phyloP scores from a whole-genome alignment of 148 eudicot species.

The Amaranthus cruentus region DNA sequence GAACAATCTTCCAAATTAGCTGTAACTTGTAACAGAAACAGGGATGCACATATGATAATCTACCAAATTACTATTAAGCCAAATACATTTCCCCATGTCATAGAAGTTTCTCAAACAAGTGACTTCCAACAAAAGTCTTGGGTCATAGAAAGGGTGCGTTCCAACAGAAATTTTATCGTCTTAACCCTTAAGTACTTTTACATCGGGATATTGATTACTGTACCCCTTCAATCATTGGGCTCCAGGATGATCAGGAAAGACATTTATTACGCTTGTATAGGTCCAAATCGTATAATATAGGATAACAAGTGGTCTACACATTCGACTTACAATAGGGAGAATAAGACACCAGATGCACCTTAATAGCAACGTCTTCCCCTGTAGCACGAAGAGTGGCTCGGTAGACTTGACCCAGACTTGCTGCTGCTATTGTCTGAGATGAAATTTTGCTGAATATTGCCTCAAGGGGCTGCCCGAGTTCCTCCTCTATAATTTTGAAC shows the following conservation, averaged over 20 bases:
- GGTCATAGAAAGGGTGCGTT: background rate
- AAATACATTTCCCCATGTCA: background rate
- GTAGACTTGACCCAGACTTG: slow-evolving; percentile 97
- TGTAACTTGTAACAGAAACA: background rate
- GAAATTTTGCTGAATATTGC: slow-evolving; percentile 94
- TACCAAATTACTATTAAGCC: background rate
- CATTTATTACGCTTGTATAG: background rate
- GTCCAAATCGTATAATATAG: background rate
- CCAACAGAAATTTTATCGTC: background rate
- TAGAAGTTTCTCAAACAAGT: background rate
- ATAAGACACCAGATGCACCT: slow-evolving; percentile 45
- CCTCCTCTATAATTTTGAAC: slow-evolving; percentile 90
- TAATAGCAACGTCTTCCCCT: slow-evolving; percentile 96
- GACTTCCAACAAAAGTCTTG: slow-evolving; percentile 2
- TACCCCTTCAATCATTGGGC: background rate
- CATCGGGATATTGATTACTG: background rate
- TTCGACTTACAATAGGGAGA: slow-evolving; percentile 17
- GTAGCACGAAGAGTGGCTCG: slow-evolving; percentile 86
- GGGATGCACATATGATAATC: background rate
- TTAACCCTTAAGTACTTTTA: background rate
- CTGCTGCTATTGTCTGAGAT: slow-evolving; percentile 89
- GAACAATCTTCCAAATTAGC: background rate
- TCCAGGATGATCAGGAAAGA: background rate
- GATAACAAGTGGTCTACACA: slow-evolving; percentile 2
- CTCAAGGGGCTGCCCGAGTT: slow-evolving; percentile 93